Conservation (phyloP, 345 rosid species). For the Reutealis trisperma region DNA sequence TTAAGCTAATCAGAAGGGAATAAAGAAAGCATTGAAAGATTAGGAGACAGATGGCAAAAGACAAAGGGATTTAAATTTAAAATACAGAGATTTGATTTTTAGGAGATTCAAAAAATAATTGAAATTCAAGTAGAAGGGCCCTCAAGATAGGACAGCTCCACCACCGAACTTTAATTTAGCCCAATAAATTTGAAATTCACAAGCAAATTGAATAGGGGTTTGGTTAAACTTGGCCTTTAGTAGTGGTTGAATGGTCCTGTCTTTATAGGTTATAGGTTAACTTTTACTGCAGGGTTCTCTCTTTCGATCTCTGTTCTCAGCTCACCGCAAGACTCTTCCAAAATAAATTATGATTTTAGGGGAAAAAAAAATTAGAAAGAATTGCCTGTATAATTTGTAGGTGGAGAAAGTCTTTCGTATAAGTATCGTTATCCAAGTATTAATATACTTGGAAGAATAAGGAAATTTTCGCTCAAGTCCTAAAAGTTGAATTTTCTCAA, state of each 20-base stretch:
- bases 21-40: background rate
- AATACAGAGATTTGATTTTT: background rate
- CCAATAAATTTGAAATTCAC: background rate
- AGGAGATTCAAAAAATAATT: background rate
- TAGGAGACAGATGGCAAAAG: constrained; percentile 1
- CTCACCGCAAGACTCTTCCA: no score
- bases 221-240: background rate
- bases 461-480: no score
- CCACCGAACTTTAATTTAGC: constrained; percentile 8
- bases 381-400: no score
- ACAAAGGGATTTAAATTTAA: background rate
- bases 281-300: background rate
- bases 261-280: background rate
- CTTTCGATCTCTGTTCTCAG: no score
- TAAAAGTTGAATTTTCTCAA: no score
- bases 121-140: background rate
- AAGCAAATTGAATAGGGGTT: background rate
- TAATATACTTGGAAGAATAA: no score
- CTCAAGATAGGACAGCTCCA: constrained; percentile 14
- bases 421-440: no score
- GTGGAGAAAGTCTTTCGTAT: no score
- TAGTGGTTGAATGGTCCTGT: constrained; percentile 19
- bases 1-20: constrained; percentile 1
- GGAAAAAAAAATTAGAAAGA: no score
- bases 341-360: background rate